Conservation (phyloP, 2,329 filamentous ascomycete species). For the Beauveria pseudobassiana region DNA sequence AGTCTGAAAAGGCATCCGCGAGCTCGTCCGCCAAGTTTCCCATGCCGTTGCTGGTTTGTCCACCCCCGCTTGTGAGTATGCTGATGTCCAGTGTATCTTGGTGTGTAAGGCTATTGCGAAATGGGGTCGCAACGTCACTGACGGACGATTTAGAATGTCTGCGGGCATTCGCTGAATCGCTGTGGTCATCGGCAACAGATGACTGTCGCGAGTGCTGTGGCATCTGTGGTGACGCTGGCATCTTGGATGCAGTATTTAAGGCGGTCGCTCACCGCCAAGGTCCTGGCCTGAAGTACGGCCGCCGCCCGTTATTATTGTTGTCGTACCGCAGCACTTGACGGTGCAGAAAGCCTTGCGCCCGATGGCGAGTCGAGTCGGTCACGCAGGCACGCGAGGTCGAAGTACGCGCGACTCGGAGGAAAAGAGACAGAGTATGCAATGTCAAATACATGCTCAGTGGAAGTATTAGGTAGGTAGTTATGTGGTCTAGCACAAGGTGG, state of each 20-base stretch:
- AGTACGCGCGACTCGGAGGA: background rate
- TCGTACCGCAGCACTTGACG: background rate
- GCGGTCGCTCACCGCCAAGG: slow-evolving; percentile 12
- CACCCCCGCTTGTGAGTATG: slow-evolving; percentile 35
- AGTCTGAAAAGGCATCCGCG: slow-evolving; percentile 63
- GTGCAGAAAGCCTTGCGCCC: background rate
- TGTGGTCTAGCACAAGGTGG: background rate
- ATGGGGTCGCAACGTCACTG: slow-evolving; percentile 42
- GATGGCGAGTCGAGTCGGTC: background rate
- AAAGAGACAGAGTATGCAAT: background rate
- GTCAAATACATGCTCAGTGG: background rate
- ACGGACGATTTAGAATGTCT: slow-evolving; percentile 44
- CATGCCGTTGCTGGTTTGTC: slow-evolving; percentile 47
- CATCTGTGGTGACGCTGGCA: slow-evolving; percentile 42
- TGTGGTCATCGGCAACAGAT: slow-evolving; percentile 44
- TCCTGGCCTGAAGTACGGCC: background rate
- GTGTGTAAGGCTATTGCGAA: slow-evolving; percentile 41
- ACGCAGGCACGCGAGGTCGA: background rate
- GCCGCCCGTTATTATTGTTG: background rate
- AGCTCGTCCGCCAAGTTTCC: slow-evolving; percentile 78
- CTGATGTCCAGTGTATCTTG: slow-evolving; percentile 40
- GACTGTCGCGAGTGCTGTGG: slow-evolving; percentile 53
- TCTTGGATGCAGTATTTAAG: slow-evolving; percentile 14
- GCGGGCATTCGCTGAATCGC: slow-evolving; percentile 38
- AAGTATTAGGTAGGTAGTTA: no score